Percentiles rank a stretch among this genome's conserved stretches.
Evolutionary conservation across 345 rosid genomes (phyloP).

Genomic region (Pugionium dolabratum): DNA sequence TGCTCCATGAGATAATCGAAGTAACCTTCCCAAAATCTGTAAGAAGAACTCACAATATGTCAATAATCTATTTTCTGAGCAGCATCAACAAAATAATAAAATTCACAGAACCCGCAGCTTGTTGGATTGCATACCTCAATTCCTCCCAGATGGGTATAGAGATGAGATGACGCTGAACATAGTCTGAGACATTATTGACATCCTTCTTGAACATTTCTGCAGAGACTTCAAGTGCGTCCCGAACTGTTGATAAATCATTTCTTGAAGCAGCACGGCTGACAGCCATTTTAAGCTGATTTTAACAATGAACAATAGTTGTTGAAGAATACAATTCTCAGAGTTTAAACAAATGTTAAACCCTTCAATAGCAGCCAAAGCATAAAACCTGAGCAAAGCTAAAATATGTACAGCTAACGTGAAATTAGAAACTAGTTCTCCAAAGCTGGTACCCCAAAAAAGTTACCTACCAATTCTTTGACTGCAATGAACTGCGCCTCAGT

Average conservation of each 20-base stretch:
- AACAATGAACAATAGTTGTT: slow-evolving; percentile 14
- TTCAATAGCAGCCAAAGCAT: slow-evolving; percentile 16
- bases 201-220: slow-evolving; percentile 97
- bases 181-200: slow-evolving; percentile 84
- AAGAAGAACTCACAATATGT: slow-evolving; percentile 14
- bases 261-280: slow-evolving; percentile 90
- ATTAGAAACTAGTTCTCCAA: slow-evolving; percentile 22
- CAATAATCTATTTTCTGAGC: slow-evolving; percentile 22
- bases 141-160: slow-evolving; percentile 98
- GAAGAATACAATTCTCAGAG: slow-evolving; percentile 4
- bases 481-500: slow-evolving; percentile 97
- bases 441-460: slow-evolving; percentile 11
- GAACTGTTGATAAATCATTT: slow-evolving; percentile 82
- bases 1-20: slow-evolving; percentile 90
- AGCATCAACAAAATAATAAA: not conserved
- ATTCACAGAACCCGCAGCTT: slow-evolving; percentile 10
- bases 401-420: slow-evolving; percentile 14
- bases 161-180: slow-evolving; percentile 90
- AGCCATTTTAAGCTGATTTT: slow-evolving; percentile 90
- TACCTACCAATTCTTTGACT: slow-evolving; percentile 91
- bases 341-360: not conserved
- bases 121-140: slow-evolving; percentile 52
- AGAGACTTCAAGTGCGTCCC: slow-evolving; percentile 96
- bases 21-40: slow-evolving; percentile 99
- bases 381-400: slow-evolving; percentile 19